A percentile compares a stretch with the other conserved stretches of the same genome.
Conservation (phyloP, 2,329 filamentous ascomycete genomes). For the Cercospora berteroae region DNA sequence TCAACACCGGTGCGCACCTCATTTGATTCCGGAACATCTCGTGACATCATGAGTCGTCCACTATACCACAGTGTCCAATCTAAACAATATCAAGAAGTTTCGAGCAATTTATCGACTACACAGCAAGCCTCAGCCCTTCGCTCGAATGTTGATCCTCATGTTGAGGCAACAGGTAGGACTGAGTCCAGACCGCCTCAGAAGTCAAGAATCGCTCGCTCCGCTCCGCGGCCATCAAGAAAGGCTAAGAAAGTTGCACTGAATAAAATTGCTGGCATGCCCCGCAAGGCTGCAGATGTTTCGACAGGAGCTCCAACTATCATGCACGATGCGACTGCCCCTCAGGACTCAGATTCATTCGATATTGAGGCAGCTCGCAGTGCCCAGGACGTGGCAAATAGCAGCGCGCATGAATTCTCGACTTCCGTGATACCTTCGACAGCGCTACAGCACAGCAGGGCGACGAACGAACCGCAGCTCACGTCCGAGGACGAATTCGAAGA, state of each 20-base stretch:
- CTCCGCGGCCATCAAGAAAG: background rate
- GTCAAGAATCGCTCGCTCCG: background rate
- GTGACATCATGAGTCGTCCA: slow-evolving; percentile 16
- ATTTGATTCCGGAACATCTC: slow-evolving; percentile 18
- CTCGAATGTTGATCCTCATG: background rate
- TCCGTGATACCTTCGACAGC: background rate
- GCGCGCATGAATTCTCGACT: background rate
- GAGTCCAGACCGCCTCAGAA: background rate
- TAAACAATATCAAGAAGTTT: background rate
- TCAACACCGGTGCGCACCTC: slow-evolving; percentile 25
- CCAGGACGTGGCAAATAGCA: background rate
- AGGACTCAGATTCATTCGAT: background rate
- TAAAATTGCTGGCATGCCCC: background rate
- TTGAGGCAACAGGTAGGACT: background rate
- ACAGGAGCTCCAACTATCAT: background rate
- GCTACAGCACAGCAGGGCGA: background rate
- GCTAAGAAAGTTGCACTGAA: slow-evolving; percentile 8
- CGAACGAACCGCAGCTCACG: background rate
- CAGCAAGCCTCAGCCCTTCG: background rate
- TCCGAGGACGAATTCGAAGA: slow-evolving; percentile 23
- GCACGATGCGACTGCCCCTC: background rate
- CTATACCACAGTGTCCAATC: slow-evolving; percentile 11
- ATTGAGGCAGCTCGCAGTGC: background rate
- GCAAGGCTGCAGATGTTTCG: background rate
- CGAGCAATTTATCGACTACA: background rate